These are phyloP conservation scores for Saturnispora serradocipensis DNA, from an alignment of 805 yeast species.

Conservation along the genomic window DNA sequence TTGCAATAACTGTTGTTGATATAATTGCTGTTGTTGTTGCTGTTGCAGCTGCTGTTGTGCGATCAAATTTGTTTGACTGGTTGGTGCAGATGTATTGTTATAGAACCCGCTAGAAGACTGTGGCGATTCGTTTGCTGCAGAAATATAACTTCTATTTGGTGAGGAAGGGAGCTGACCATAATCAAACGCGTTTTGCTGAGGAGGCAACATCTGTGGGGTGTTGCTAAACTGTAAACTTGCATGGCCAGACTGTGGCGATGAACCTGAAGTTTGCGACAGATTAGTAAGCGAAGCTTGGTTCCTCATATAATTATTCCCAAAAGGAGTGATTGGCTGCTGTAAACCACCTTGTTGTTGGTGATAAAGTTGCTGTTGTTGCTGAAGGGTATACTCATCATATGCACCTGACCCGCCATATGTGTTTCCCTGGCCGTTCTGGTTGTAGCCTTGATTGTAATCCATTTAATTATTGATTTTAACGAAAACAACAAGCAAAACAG, in stretches of 20 bases:
- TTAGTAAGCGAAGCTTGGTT: neutral
- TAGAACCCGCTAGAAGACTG: neutral
- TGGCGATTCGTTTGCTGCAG: neutral
- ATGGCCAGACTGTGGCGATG: neutral
- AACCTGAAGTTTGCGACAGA: neutral
- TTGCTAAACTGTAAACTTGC: neutral
- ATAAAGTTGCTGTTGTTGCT: constrained; percentile 14
- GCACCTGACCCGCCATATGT: neutral
- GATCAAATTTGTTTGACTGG: neutral
- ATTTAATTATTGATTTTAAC: neutral
- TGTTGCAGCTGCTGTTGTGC: constrained; percentile 27
- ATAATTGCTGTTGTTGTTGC: constrained; percentile 14
- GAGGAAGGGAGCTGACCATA: neutral
- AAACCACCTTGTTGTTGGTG: constrained; percentile 22
- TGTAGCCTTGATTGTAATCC: neutral
- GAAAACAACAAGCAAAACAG: neutral
- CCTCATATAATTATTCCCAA: constrained; percentile 25
- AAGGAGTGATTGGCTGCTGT: constrained; percentile 18
- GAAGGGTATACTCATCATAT: neutral
- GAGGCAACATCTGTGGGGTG: neutral
- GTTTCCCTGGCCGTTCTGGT: neutral
- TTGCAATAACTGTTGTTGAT: neutral
- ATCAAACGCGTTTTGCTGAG: neutral
- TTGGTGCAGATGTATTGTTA: neutral
- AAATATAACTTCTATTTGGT: neutral